Evolutionary conservation across 83 land plant genomes (phyloP).

Genomic region (Diphasiastrum complanatum): DNA sequence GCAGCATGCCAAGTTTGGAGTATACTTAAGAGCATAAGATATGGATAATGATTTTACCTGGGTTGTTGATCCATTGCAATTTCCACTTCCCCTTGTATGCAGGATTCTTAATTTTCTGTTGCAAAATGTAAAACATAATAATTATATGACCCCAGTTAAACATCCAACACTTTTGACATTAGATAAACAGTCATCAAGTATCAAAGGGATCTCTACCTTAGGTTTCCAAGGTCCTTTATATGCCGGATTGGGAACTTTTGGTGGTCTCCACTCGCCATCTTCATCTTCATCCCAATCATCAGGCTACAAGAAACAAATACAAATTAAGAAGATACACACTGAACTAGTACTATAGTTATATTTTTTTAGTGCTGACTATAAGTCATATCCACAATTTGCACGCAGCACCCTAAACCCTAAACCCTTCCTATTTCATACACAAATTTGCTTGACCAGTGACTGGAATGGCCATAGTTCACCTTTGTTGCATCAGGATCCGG

Average conservation of each 20-base stretch:
- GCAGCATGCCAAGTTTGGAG: too few relatives aligned
- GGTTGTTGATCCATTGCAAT: slow-evolving; percentile 81
- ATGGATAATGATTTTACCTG: slow-evolving; percentile 42
- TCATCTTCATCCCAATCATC: slow-evolving; percentile 81
- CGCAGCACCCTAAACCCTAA: neutral
- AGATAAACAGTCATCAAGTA: neutral
- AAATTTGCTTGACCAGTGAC: neutral
- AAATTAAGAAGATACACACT: neutral
- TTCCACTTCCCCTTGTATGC: slow-evolving; percentile 87
- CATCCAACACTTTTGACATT: neutral
- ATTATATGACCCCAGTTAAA: neutral
- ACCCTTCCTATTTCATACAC: neutral
- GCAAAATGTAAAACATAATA: slow-evolving; percentile 2
- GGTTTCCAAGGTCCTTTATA: slow-evolving; percentile 83
- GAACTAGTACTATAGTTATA: neutral
- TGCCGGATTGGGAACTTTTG: slow-evolving; percentile 70
- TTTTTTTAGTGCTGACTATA: neutral
- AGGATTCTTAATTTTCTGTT: slow-evolving; percentile 88
- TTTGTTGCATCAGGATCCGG: slow-evolving; percentile 73
- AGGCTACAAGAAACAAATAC: slow-evolving; percentile 40
- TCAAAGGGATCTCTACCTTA: slow-evolving; percentile 36
- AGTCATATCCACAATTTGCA: neutral
- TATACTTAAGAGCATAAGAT: neutral
- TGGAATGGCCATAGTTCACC: slow-evolving; percentile 24
- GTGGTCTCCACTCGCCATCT: slow-evolving; percentile 64